Base-by-base conservation (phyloP, 805 yeast species). In the Maudiozyma pseudohumilis region DNA sequence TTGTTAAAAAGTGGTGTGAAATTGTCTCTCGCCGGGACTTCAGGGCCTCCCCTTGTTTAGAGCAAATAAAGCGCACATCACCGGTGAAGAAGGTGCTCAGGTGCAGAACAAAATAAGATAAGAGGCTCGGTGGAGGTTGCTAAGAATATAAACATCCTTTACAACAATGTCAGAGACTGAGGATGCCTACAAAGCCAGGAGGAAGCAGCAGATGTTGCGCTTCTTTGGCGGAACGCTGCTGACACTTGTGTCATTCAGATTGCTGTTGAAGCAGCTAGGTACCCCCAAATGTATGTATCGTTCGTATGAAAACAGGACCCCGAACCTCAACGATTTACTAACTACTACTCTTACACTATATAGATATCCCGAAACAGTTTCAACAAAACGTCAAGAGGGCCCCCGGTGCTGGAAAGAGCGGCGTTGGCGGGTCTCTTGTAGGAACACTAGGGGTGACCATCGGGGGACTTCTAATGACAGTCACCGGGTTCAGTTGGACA, bases 401-500 rank as follows among this genome's bases (percentile, higher is more conserved):
- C 6, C 68, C 76, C 3, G 17, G 11, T n/a, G 80, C 18, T 6
- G 25, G 12, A 9, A 12, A 10, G 9, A 18, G 22, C 26, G 5
- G 9, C 8, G 21, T 20, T 11, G 23, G 21, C 10, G 20, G 17
- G 2, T 30, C 40, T n/a, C 16, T 36, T 11, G 84, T 85, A 2
- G 75, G 82, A 25, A 94, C 95, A 2, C 73, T 94, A 0, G 60
- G 80, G 34, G 63, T 88, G 17, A 83, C 95, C 2, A 68, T 76
- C 0, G 71, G 86, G 1, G 75, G 84, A 0, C 70, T 81, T 48
- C 70, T 82, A 2, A 83, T 84, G 86, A 61, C 74, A 5, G 65
- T 78, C 2, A 72, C 82, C 24, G 94, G 95, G 2, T 68, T 77
- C 3, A 77, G 84, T 50, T 88, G 95, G 95, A 66, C 76, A 26